A percentile compares a stretch with the other conserved stretches of the same genome.
Evolutionary conservation across 2,329 filamentous ascomycete genomes (phyloP).

Genomic region (Fusarium agapanthi): DNA sequence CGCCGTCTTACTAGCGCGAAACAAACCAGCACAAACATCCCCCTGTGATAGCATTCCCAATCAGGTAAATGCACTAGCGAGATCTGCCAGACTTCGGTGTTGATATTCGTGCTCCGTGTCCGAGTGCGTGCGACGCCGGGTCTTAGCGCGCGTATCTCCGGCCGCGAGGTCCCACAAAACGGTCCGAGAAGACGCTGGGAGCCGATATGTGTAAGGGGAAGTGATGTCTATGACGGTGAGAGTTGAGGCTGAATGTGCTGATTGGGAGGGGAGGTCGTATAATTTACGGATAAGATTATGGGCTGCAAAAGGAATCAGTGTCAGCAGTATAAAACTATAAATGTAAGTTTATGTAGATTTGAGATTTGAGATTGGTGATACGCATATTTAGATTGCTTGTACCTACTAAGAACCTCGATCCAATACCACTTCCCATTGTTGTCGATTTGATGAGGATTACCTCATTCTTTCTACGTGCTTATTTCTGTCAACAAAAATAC

Average conservation of each 20-base stretch:
- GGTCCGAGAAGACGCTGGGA: background rate
- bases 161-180: conserved; percentile 24
- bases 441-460: background rate
- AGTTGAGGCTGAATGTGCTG: background rate
- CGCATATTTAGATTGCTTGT: background rate
- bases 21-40: background rate
- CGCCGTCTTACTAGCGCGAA: background rate
- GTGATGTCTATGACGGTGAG: background rate
- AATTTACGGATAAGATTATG: background rate
- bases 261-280: background rate
- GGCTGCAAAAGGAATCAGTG: background rate
- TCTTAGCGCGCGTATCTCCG: conserved; percentile 11
- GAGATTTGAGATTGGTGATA: background rate
- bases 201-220: background rate
- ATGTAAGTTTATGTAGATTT: background rate
- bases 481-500: background rate
- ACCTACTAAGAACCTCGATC: background rate
- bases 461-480: background rate
- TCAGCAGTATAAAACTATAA: background rate
- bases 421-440: background rate
- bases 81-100: background rate
- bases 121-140: background rate
- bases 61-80: background rate
- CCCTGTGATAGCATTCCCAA: background rate
- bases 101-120: background rate